A percentile compares a stretch with the other conserved stretches of the same genome.
Conservation (phyloP, 805 yeast genomes). For the Pichia insulana region DNA sequence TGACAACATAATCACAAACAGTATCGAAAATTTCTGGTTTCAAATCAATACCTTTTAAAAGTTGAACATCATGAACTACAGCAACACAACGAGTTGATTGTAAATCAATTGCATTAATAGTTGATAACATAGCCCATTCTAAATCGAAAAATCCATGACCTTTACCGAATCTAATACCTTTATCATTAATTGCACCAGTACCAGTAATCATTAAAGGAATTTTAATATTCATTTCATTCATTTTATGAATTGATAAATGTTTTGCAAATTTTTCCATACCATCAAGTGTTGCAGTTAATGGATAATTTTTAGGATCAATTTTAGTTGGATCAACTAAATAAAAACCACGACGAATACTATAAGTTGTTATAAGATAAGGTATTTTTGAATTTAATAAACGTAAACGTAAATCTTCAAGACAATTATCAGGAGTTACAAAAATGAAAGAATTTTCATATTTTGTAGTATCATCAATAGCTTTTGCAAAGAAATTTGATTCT, state of each 20-base stretch:
- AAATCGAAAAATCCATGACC: conserved; percentile 27
- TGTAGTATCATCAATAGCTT: not conserved
- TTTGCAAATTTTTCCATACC: conserved; percentile 24
- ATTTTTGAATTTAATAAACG: conserved; percentile 20
- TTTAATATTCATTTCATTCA: conserved; percentile 12
- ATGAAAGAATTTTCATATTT: conserved; percentile 8
- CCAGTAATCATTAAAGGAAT: conserved; percentile 26
- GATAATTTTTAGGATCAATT: conserved; percentile 15
- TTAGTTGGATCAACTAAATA: conserved; percentile 20
- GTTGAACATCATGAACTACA: conserved; percentile 26
- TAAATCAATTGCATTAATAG: conserved; percentile 17
- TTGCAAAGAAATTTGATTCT: conserved; percentile 1
- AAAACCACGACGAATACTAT: conserved; percentile 25
- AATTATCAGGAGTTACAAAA: conserved; percentile 27
- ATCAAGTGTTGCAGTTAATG: conserved; percentile 24
- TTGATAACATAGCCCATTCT: conserved; percentile 27
- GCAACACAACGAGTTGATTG: conserved; percentile 21
- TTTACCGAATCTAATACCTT: conserved; percentile 26
- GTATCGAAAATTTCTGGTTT: conserved; percentile 26
- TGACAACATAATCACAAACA: conserved; percentile 25
- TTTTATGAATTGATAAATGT: conserved; percentile 15
- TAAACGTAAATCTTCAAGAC: conserved; percentile 22
- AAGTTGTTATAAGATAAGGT: conserved; percentile 23
- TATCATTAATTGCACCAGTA: conserved; percentile 25
- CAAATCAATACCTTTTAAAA: conserved; percentile 18